Conservation (phyloP, 2,329 filamentous ascomycete species). For the Fusarium abutilonis region DNA sequence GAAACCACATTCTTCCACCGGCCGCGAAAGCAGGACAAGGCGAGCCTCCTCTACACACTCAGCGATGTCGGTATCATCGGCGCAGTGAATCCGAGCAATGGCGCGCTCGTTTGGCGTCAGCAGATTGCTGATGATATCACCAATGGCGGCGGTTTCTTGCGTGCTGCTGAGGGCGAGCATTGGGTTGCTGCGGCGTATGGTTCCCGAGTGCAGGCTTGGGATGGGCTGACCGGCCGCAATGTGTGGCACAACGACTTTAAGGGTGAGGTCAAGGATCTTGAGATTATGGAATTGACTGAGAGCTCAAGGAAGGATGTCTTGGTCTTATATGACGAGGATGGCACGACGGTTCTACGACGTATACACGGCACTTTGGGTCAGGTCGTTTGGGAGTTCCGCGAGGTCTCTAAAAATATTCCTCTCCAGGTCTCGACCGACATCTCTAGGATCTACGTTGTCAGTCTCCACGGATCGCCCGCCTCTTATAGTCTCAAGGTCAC, state of each 20-base stretch:
- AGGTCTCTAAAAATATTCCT: slow-evolving; percentile 73
- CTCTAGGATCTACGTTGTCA: slow-evolving; percentile 78
- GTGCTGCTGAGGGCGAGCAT: slow-evolving; percentile 81
- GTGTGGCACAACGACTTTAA: slow-evolving; percentile 75
- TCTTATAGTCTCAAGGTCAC: slow-evolving; percentile 82
- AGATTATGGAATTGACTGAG: slow-evolving; percentile 78
- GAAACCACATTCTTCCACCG: slow-evolving; percentile 95
- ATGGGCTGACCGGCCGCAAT: slow-evolving; percentile 80
- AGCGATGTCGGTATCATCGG: slow-evolving; percentile 86
- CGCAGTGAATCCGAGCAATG: slow-evolving; percentile 88
- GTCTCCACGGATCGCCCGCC: slow-evolving; percentile 74
- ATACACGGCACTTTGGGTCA: slow-evolving; percentile 77
- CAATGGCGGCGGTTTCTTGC: slow-evolving; percentile 63
- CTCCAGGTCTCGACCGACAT: slow-evolving; percentile 79
- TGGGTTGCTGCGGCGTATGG: slow-evolving; percentile 80
- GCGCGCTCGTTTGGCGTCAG: slow-evolving; percentile 87
- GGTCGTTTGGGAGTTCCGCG: slow-evolving; percentile 81
- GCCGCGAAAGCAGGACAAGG: slow-evolving; percentile 81
- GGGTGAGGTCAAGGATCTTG: slow-evolving; percentile 73
- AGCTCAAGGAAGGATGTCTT: slow-evolving; percentile 74
- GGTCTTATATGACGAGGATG: slow-evolving; percentile 70
- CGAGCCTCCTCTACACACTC: slow-evolving; percentile 89
- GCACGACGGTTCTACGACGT: slow-evolving; percentile 70
- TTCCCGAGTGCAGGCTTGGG: slow-evolving; percentile 79
- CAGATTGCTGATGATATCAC: slow-evolving; percentile 65